Conservation (phyloP, 768 basidiomycete genomes). For the Phanerodontia chrysosporium region DNA sequence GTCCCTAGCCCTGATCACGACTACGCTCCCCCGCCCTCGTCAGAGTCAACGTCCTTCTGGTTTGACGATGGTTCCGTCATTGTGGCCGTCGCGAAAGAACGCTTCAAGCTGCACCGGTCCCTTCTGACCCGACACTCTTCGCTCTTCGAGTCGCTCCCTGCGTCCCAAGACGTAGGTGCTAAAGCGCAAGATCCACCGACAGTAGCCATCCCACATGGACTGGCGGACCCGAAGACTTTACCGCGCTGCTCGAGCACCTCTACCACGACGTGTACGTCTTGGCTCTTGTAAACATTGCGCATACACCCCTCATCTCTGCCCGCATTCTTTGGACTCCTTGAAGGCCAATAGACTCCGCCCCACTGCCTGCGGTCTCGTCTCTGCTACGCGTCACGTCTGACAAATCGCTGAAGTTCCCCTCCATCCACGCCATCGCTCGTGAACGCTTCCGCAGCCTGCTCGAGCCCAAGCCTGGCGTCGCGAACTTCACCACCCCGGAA, state of each 20-base stretch:
- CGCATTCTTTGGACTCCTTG: background rate
- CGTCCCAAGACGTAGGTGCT: too few relatives aligned
- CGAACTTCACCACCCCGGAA: constrained; percentile 31
- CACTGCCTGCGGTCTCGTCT: constrained; percentile 45
- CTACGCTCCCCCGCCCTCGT: background rate
- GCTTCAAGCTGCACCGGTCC: constrained; percentile 55
- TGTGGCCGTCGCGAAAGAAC: constrained; percentile 37
- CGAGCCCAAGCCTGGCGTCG: constrained; percentile 35
- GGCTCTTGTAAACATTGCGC: constrained; percentile 3
- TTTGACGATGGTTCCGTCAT: constrained; percentile 62
- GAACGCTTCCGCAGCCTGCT: constrained; percentile 40
- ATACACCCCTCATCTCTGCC: background rate
- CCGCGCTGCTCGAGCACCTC: constrained; percentile 54
- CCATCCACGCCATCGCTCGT: constrained; percentile 43
- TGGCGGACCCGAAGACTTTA: constrained; percentile 42
- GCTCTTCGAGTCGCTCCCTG: constrained; percentile 17
- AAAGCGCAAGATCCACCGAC: constrained; percentile 10
- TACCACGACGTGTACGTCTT: constrained; percentile 64
- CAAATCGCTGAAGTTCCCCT: constrained; percentile 52
- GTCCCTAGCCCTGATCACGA: background rate
- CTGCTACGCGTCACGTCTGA: constrained; percentile 56
- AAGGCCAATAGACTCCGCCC: constrained; percentile 44
- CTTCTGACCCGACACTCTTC: constrained; percentile 51
- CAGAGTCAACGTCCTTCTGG: constrained; percentile 45
- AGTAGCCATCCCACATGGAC: constrained; percentile 33